These are phyloP conservation scores for Paxillus ammoniavirescens DNA, from an alignment of 768 basidiomycete genomes.

Conservation along the genomic window DNA sequence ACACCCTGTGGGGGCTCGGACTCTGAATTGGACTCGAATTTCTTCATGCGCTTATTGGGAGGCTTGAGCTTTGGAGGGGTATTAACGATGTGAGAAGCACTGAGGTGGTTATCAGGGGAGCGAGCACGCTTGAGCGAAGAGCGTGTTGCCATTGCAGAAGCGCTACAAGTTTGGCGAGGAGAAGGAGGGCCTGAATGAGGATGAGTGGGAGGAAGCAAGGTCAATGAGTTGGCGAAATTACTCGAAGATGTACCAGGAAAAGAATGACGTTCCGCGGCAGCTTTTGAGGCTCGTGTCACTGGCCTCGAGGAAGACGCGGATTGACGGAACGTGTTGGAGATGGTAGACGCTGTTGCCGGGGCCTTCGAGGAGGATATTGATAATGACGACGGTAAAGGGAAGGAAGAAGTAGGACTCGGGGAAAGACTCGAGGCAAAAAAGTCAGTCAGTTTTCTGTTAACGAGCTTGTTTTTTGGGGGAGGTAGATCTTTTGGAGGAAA, in stretches of 20 bases:
- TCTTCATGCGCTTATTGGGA: constrained; percentile 22
- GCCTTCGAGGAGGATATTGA: constrained; percentile 9
- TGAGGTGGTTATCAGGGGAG: constrained; percentile 18
- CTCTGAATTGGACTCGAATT: constrained; percentile 5
- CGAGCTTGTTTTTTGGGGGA: constrained; percentile 6
- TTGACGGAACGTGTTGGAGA: constrained; percentile 14
- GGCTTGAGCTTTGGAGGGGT: constrained; percentile 16
- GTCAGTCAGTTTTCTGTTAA: constrained; percentile 38
- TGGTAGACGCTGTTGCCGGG: background rate
- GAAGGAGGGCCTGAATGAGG: constrained; percentile 12
- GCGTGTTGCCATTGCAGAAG: constrained; percentile 15
- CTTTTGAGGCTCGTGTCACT: constrained; percentile 8
- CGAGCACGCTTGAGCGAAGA: constrained; percentile 21
- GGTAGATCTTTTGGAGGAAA: constrained; percentile 18
- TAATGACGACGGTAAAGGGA: background rate
- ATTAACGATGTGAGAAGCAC: background rate
- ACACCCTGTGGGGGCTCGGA: constrained; percentile 4
- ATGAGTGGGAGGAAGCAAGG: constrained; percentile 1
- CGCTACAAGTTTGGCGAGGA: constrained; percentile 4
- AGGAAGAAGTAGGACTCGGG: constrained; percentile 12
- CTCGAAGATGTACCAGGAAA: constrained; percentile 17
- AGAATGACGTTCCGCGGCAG: background rate
- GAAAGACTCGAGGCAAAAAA: constrained; percentile 42
- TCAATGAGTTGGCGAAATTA: constrained; percentile 3
- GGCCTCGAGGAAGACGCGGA: constrained; percentile 5